Conservation (phyloP, 371 early-diverging fungal species). For the Circinella minor region DNA sequence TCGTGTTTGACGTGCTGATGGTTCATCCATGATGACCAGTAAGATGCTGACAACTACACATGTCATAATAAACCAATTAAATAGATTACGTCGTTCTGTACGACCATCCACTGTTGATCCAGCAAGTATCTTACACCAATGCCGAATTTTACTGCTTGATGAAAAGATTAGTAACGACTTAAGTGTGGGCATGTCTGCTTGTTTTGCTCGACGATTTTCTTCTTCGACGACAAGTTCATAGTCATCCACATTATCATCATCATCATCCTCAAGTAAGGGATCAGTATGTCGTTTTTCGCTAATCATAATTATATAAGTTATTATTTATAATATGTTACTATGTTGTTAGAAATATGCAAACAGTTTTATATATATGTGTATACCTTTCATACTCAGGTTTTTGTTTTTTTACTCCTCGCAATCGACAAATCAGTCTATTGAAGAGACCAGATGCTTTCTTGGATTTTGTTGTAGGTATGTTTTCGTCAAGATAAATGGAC, state of each 20-base stretch:
- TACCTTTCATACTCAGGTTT: slow-evolving; percentile 9
- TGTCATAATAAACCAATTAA: slow-evolving; percentile 65
- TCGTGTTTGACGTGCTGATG: slow-evolving; percentile 47
- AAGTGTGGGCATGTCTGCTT: slow-evolving; percentile 24
- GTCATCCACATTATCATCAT: slow-evolving; percentile 31
- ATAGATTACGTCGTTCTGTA: slow-evolving; percentile 46
- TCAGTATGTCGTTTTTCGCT: not conserved
- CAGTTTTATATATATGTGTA: too few species aligned
- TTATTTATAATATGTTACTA: not conserved
- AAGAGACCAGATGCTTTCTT: not conserved
- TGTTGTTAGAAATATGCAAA: too few species aligned
- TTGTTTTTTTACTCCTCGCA: slow-evolving; percentile 3
- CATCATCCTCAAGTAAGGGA: not conserved
- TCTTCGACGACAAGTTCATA: slow-evolving; percentile 49
- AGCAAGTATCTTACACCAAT: slow-evolving; percentile 43
- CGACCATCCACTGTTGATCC: slow-evolving; percentile 42
- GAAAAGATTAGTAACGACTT: slow-evolving; percentile 47
- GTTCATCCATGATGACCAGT: slow-evolving; percentile 62
- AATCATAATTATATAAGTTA: not conserved
- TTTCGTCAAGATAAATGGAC: not conserved
- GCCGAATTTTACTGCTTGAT: slow-evolving; percentile 32
- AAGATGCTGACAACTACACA: slow-evolving; percentile 63
- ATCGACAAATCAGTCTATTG: not conserved
- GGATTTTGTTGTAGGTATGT: not conserved
- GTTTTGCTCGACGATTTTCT: slow-evolving; percentile 43